These are phyloP conservation scores for Colletotrichum orbiculare DNA, from an alignment of 2,329 filamentous ascomycete genomes.

Conservation along the genomic window DNA sequence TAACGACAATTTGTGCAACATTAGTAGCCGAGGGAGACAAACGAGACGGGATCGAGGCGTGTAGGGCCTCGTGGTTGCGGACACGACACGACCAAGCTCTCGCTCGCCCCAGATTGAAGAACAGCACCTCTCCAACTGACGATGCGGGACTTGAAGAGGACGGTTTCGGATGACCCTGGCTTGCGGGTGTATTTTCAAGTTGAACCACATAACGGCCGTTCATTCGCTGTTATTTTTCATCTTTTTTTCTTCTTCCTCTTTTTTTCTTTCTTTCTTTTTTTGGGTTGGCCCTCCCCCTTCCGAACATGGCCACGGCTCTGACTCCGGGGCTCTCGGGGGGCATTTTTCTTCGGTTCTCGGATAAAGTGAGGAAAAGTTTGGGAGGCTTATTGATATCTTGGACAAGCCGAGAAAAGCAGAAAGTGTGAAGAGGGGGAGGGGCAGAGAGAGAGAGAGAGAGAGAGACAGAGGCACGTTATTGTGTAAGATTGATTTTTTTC, in stretches of 20 bases:
- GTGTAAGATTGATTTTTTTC: constrained; percentile 25
- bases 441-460: too few species aligned
- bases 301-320: too few species aligned
- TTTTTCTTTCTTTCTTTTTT: too few species aligned
- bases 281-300: too few species aligned
- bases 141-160: constrained; percentile 30
- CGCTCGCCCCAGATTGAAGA: constrained; percentile 5
- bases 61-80: too few species aligned
- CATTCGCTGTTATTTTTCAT: constrained; percentile 30
- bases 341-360: too few species aligned
- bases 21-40: constrained; percentile 17
- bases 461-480: not conserved
- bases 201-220: constrained; percentile 36
- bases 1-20: constrained; percentile 16
- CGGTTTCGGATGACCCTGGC: constrained; percentile 24
- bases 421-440: too few species aligned
- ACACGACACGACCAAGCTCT: not conserved
- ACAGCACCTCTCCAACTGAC: constrained; percentile 8
- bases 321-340: too few species aligned
- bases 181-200: constrained; percentile 24
- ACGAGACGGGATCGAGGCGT: not conserved
- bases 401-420: too few species aligned
- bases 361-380: constrained; percentile 12
- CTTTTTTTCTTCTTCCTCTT: not conserved
- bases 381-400: constrained; percentile 20